Evolutionary conservation across 2,329 filamentous ascomycete genomes (phyloP).

Genomic region (Ploettnerulaceae sp.): DNA sequence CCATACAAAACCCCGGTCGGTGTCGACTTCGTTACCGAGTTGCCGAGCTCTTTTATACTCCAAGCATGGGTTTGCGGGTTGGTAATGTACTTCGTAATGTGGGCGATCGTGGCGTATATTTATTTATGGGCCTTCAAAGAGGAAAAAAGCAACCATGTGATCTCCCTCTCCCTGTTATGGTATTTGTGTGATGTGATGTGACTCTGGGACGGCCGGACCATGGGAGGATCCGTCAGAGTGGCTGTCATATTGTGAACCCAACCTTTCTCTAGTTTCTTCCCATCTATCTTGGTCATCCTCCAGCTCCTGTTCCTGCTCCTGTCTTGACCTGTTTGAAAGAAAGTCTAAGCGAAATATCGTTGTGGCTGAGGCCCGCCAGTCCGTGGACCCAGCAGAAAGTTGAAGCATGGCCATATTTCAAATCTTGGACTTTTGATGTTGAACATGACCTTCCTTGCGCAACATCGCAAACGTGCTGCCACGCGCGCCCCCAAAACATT

Average conservation of each 20-base stretch:
- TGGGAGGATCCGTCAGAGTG: slow-evolving; percentile 13
- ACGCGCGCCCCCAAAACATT: slow-evolving; percentile 18
- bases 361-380: too few species aligned
- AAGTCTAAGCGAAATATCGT: too few species aligned
- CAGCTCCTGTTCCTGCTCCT: slow-evolving; percentile 1
- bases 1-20: slow-evolving; percentile 5
- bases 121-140: too few species aligned
- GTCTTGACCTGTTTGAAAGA: too few species aligned
- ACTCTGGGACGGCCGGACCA: slow-evolving; percentile 3
- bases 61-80: background rate
- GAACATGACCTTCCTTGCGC: slow-evolving; percentile 11
- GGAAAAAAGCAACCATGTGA: too few species aligned
- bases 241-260: slow-evolving; percentile 9
- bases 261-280: background rate
- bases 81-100: background rate
- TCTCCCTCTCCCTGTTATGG: slow-evolving; percentile 6
- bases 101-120: slow-evolving; percentile 9
- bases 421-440: background rate
- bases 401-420: too few species aligned
- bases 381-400: too few species aligned
- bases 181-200: slow-evolving; percentile 5
- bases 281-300: too few species aligned
- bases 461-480: slow-evolving; percentile 23
- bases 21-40: slow-evolving; percentile 2
- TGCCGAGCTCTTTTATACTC: slow-evolving; percentile 1